These are phyloP conservation scores for Pyrenophora teres DNA, from an alignment of 2,329 filamentous ascomycete genomes.

Conservation along the genomic window DNA sequence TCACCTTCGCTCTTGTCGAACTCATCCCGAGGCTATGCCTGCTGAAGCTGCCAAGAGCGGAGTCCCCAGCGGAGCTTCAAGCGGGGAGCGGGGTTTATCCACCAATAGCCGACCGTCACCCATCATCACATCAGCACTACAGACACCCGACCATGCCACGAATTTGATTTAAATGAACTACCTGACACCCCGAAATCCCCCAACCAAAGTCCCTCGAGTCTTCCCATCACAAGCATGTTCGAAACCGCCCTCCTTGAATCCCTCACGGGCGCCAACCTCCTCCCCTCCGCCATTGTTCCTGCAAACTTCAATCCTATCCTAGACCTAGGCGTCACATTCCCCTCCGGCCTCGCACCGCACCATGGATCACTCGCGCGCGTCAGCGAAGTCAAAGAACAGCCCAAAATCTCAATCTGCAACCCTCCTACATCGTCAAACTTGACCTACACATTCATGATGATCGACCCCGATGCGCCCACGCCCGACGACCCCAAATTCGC, in stretches of 20 bases:
- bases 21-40: slow-evolving; percentile 11
- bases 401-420: slow-evolving; percentile 39
- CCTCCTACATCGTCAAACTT: slow-evolving; percentile 2
- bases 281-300: slow-evolving; percentile 49
- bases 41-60: slow-evolving; percentile 9
- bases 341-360: slow-evolving; percentile 22
- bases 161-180: neutral
- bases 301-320: slow-evolving; percentile 51
- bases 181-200: neutral
- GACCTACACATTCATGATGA: slow-evolving; percentile 55
- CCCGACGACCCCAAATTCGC: slow-evolving; percentile 61
- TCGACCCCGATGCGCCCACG: slow-evolving; percentile 61
- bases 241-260: slow-evolving; percentile 24
- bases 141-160: neutral
- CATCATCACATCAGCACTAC: slow-evolving; percentile 7
- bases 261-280: slow-evolving; percentile 32
- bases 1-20: slow-evolving; percentile 2
- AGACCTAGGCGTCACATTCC: slow-evolving; percentile 46
- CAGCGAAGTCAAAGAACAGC: slow-evolving; percentile 30
- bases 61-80: slow-evolving; percentile 8
- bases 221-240: slow-evolving; percentile 2
- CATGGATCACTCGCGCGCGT: slow-evolving; percentile 45
- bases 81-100: slow-evolving; percentile 12
- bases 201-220: neutral
- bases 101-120: slow-evolving; percentile 9